Percentiles rank a stretch among this genome's conserved stretches.
phyloP scores from a whole-genome alignment of 1,284 basidiomycete genomes.

The Cutaneotrichosporon sp. region DNA sequence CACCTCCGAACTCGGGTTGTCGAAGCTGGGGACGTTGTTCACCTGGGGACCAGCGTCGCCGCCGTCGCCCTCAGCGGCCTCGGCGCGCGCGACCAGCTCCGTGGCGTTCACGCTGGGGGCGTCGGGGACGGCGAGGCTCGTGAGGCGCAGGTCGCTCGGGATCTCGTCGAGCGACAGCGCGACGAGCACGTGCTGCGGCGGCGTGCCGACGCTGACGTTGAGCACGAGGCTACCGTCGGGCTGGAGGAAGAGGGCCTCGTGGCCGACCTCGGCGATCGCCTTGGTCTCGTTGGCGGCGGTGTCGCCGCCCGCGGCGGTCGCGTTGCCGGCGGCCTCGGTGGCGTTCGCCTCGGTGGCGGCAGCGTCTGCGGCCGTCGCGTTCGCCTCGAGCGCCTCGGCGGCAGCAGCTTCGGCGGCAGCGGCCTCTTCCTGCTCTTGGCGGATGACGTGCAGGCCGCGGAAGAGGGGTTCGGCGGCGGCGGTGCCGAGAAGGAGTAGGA shows the following conservation, averaged over 20 bases:
- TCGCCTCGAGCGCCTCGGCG: no score
- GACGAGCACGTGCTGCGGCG: background rate
- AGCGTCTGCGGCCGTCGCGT: background rate
- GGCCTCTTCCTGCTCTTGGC: background rate
- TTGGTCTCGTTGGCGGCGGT: background rate
- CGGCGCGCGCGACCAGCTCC: background rate
- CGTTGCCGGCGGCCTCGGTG: background rate
- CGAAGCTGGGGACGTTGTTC: no score
- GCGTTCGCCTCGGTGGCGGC: no score
- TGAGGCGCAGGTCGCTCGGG: background rate
- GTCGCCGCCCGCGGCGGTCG: background rate
- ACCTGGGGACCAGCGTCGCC: no score
- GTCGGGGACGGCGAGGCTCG: background rate
- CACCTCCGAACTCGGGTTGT: no score
- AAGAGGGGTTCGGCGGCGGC: background rate
- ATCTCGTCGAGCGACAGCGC: background rate
- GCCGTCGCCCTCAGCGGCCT: no score
- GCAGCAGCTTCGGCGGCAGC: background rate
- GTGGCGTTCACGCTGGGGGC: background rate
- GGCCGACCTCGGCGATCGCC: background rate
- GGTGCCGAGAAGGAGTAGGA: background rate
- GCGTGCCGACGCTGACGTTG: slow-evolving; percentile 3
- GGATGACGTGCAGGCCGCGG: background rate
- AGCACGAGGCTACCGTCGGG: background rate
- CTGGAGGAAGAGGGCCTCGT: background rate